Base-by-base conservation (phyloP, 1,139 yeast species). In the Suhomyces wounanorum region DNA sequence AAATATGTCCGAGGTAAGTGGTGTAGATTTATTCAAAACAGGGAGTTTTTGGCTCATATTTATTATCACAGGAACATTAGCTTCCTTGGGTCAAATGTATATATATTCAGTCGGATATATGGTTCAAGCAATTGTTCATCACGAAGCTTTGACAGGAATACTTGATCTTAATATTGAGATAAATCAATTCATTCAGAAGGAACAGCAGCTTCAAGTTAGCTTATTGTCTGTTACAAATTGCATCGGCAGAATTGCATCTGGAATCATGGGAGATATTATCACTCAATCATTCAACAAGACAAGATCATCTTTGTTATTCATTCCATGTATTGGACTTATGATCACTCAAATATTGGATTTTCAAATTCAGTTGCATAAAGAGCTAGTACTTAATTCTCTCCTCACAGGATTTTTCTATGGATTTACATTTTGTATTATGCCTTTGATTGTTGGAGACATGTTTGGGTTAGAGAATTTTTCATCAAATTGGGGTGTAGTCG, bases 21-120 rank as follows among this genome's bases (percentile, higher is more conserved):
- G 70, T 0, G 43, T 59, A 0, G 62, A 58, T 36, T 64, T 80
- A 11, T 53, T 77, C 17, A 59, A 54, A 21, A 68, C 72, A 31
- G 52, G 60, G 9, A 71, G 70, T 42, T 83, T 82, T 59, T 82
- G 87, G 86, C 59, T 77, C 2, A 56, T 82, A 4, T 75, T 79
- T 43, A 40, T 70, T 1, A 63, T 76, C 8, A 68, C 83, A 1
- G 85, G 85, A 0, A 53, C 78, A 2, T 64, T 81, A 47, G 85
- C 85, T 0, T 79, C 84, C 0, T 56, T 82, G 56, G 86, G 87
- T 9, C 87, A 82, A 60, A 78, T 82, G 83, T 83, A 81, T 62
- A 83, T 83, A 23, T 83, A 82, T 58, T 81, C 85, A 0, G 82
- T 81, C 17, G 87, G 87, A 0, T 81, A 79, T 59, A 81, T 83